These are phyloP conservation scores for Ceriops decandra DNA, from an alignment of 345 rosid species.

Conservation along the genomic window DNA sequence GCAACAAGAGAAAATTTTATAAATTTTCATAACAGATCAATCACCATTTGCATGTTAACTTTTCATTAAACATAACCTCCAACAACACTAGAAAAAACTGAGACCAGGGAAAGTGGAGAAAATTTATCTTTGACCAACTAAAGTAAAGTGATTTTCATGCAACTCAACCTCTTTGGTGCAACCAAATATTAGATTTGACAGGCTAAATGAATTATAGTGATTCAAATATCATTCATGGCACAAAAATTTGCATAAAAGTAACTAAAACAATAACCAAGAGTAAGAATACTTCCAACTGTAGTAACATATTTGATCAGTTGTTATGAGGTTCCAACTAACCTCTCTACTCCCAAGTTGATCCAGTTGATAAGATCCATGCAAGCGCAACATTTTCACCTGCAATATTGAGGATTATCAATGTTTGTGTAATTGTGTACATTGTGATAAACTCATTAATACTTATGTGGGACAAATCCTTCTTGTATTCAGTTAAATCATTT, in stretches of 20 bases:
- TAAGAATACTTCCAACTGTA: not conserved
- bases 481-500: not conserved
- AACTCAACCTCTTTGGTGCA: not conserved
- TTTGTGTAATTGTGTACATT: not conserved
- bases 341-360: conserved; percentile 86
- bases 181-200: not conserved
- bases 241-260: not conserved
- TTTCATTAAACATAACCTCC: not conserved
- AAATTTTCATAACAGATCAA: not conserved
- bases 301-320: not conserved
- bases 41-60: not conserved
- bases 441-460: not conserved
- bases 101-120: not conserved
- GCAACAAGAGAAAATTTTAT: not conserved
- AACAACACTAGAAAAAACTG: too few species aligned
- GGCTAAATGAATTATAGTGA: not conserved
- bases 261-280: not conserved
- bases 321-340: conserved; percentile 43
- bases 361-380: conserved; percentile 87
- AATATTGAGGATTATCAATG: conserved; percentile 1
- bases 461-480: not conserved
- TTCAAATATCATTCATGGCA: not conserved
- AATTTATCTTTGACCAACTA: not conserved
- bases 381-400: conserved; percentile 82
- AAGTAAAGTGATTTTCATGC: not conserved